Conservation (phyloP, 2,329 filamentous ascomycete genomes). For the Orbilia quercus region DNA sequence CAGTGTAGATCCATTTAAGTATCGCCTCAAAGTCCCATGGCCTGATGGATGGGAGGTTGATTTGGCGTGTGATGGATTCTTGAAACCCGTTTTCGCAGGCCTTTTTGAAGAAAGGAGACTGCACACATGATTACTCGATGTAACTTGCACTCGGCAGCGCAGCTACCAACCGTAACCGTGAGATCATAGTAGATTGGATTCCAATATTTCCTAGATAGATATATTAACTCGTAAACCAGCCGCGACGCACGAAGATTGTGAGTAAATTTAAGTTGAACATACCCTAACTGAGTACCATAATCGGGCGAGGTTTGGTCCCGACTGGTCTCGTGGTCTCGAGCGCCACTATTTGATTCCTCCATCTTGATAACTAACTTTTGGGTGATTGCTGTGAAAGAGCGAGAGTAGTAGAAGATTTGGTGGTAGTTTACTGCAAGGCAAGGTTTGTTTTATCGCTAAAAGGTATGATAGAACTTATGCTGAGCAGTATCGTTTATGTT, state of each 20-base stretch:
- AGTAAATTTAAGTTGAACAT: neutral
- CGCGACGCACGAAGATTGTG: neutral
- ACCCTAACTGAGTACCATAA: neutral
- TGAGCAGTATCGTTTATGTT: no score
- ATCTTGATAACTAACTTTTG: no score
- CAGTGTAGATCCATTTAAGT: constrained; percentile 27
- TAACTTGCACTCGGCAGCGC: constrained; percentile 55
- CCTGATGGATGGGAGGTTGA: constrained; percentile 11
- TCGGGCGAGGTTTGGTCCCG: no score
- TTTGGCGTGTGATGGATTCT: neutral
- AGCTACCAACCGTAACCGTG: constrained; percentile 37
- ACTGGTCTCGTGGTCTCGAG: no score
- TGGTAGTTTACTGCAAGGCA: no score
- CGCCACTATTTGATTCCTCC: no score
- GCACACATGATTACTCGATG: constrained; percentile 57
- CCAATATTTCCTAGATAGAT: constrained; percentile 18
- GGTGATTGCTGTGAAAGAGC: no score
- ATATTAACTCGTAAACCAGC: no score
- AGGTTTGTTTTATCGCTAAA: no score
- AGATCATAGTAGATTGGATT: constrained; percentile 36
- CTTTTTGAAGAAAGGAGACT: constrained; percentile 57
- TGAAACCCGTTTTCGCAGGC: constrained; percentile 34
- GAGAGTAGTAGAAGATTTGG: no score
- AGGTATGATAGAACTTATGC: no score
- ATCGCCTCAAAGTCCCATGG: constrained; percentile 13